A percentile compares a stretch with the other conserved stretches of the same genome.
Conservation (phyloP, 805 yeast genomes). For the Torulaspora gathmanii region DNA sequence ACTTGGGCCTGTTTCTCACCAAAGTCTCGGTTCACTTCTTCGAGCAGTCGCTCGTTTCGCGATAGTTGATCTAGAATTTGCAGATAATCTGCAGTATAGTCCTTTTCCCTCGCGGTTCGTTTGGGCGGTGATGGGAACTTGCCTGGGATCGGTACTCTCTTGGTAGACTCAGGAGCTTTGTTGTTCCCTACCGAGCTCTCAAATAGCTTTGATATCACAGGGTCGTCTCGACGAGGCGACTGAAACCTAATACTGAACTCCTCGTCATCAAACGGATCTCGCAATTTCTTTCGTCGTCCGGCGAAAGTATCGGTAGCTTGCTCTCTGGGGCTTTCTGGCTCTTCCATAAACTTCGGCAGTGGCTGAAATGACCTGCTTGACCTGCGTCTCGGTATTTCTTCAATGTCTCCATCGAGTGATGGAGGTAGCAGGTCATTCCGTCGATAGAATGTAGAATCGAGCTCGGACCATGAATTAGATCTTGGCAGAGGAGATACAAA, state of each 20-base stretch:
- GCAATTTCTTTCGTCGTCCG: slow-evolving; percentile 11
- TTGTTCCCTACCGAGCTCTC: slow-evolving; percentile 7
- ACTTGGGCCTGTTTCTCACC: slow-evolving; percentile 10
- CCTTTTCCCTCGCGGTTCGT: slow-evolving; percentile 1
- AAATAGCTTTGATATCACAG: slow-evolving; percentile 25
- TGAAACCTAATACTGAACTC: slow-evolving; percentile 15
- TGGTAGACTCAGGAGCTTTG: neutral
- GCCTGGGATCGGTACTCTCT: slow-evolving; percentile 24
- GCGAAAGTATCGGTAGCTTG: slow-evolving; percentile 29
- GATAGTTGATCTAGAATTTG: slow-evolving; percentile 26
- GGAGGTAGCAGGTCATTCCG: slow-evolving; percentile 28
- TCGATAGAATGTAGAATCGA: slow-evolving; percentile 22
- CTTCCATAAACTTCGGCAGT: slow-evolving; percentile 18
- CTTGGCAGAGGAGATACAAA: slow-evolving; percentile 9
- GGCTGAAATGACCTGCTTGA: neutral
- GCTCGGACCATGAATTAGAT: slow-evolving; percentile 28
- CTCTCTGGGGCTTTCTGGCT: slow-evolving; percentile 8
- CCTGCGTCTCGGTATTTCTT: slow-evolving; percentile 2
- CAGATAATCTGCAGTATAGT: slow-evolving; percentile 22
- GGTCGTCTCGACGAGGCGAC: slow-evolving; percentile 23
- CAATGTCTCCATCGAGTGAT: slow-evolving; percentile 8
- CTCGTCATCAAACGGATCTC: slow-evolving; percentile 4
- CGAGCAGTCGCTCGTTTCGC: slow-evolving; percentile 26
- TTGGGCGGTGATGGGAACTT: slow-evolving; percentile 31
- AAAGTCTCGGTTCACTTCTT: slow-evolving; percentile 15